These are phyloP conservation scores for Aspergillus oerlinghausenensis DNA, from an alignment of 2,329 filamentous ascomycete species.

Conservation along the genomic window DNA sequence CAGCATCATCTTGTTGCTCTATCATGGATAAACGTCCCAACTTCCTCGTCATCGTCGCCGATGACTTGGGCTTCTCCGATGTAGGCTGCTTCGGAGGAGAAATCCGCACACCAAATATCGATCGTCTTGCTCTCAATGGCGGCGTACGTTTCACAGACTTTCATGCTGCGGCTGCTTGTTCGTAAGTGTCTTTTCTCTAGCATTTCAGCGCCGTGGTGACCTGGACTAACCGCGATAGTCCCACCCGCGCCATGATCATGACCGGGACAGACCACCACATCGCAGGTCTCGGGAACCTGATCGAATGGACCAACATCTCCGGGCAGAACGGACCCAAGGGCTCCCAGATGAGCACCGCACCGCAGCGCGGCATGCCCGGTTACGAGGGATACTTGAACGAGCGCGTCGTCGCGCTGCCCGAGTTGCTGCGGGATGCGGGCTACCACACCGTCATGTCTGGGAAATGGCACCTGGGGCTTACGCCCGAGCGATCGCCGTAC, in stretches of 20 bases:
- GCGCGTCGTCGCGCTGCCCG: slow-evolving; percentile 54
- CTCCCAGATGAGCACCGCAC: slow-evolving; percentile 48
- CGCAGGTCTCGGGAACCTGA: slow-evolving; percentile 53
- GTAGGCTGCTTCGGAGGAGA: slow-evolving; percentile 57
- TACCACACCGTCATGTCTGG: slow-evolving; percentile 59
- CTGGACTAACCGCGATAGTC: slow-evolving; percentile 26
- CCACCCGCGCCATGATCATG: slow-evolving; percentile 62
- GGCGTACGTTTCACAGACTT: slow-evolving; percentile 61
- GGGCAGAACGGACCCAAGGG: slow-evolving; percentile 51
- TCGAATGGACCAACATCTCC: slow-evolving; percentile 54
- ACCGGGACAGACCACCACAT: slow-evolving; percentile 59
- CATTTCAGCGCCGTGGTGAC: not conserved
- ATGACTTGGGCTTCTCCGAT: slow-evolving; percentile 59
- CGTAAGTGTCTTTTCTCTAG: slow-evolving; percentile 24
- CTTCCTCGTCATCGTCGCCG: slow-evolving; percentile 56
- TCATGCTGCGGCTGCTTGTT: slow-evolving; percentile 62
- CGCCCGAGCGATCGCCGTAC: slow-evolving; percentile 52
- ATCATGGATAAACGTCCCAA: slow-evolving; percentile 47
- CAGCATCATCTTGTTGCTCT: not conserved
- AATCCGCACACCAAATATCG: slow-evolving; percentile 57
- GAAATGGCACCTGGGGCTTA: slow-evolving; percentile 61
- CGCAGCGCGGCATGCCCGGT: slow-evolving; percentile 55
- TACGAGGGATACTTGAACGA: slow-evolving; percentile 63
- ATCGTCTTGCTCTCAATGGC: slow-evolving; percentile 46
- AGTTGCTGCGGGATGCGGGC: slow-evolving; percentile 54